Evolutionary conservation across 2,329 filamentous ascomycete genomes (phyloP), one percentile per base, ranked within the genome.

Genomic region (Meredithiella fracta): DNA sequence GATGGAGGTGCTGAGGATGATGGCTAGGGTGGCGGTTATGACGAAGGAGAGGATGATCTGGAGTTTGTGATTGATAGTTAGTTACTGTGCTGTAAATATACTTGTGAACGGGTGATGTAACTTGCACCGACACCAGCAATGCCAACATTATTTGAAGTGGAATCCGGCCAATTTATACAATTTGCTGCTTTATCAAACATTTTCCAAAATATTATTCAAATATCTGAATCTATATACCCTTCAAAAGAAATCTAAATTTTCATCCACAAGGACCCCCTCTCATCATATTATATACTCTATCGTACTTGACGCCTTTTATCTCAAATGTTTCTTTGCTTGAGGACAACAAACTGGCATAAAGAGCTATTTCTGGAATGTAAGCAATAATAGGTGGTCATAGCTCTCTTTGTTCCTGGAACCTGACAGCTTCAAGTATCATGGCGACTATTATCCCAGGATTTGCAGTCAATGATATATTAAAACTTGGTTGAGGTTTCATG

Each of bases 21-120:
- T 69, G 29, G 80, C 73, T 54, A 83, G 64, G 55, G 67, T 69
- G 54, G 80, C 80, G 4, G 80, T 83, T 59, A 82, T 74, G 64
- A 83, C 79, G 67, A 83, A 84, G 50, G 80, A 82, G 60, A 84
- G 72, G 31, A 84, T 70, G 59, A 80, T 74, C 75, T 80, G 57
- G 15, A 9, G 11, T 22, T 20, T 4, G 25, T 17, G 6, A 51
- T 23, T 20, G 51, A 22, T 23, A 40, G 34, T 42, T 29, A 40
- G 51, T 40, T 8, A 9, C 23, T 34, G 9, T 15, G 9, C 4
- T 14, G 26, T 29, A 17, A 14, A n/a, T 51, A 17, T 31, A 11
- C 15, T 14, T 11, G 25, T n/a, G 22, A 15, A 34, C 8, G 14
- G 8, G 9, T 14, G 22, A 15, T 53, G 53, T 54, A 7, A 44